Evolutionary conservation across 2,329 filamentous ascomycete genomes (phyloP).

Genomic region (Microdochium trichocladiopsis): DNA sequence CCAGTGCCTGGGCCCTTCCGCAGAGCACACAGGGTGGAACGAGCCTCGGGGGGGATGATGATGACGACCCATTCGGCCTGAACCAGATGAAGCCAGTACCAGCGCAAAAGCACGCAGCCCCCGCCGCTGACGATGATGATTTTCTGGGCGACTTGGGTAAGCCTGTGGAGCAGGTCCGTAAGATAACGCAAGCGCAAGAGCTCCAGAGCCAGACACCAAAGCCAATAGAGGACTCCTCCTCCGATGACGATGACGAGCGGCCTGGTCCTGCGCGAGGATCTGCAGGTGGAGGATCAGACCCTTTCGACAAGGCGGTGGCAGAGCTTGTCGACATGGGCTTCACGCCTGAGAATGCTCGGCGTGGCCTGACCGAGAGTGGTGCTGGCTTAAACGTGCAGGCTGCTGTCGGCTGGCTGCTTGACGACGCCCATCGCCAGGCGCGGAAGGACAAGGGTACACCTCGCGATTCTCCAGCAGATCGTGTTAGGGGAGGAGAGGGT

Average conservation of each 20-base stretch:
- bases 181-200: conserved; percentile 31
- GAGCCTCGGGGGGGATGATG: conserved; percentile 62
- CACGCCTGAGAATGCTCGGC: conserved; percentile 71
- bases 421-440: conserved; percentile 81
- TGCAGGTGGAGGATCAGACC: conserved; percentile 36
- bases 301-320: conserved; percentile 72
- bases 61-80: conserved; percentile 86
- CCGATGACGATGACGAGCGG: conserved; percentile 36
- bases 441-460: conserved; percentile 59
- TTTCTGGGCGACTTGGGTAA: conserved; percentile 58
- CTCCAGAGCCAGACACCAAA: conserved; percentile 29
- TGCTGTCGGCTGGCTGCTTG: conserved; percentile 82
- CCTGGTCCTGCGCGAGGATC: conserved; percentile 11
- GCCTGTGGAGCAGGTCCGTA: conserved; percentile 57
- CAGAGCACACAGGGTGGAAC: conserved; percentile 26
- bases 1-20: conserved; percentile 43
- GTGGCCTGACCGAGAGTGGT: conserved; percentile 74
- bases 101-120: conserved; percentile 13
- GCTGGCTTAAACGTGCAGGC: conserved; percentile 75
- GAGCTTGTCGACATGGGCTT: conserved; percentile 96
- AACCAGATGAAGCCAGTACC: conserved; percentile 48
- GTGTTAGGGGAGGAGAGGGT: conserved; percentile 26
- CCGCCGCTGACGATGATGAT: conserved; percentile 51
- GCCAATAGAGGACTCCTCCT: conserved; percentile 44
- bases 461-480: conserved; percentile 34